Conservation (phyloP, 2,329 filamentous ascomycete genomes). For the Diplodia scrobiculata region DNA sequence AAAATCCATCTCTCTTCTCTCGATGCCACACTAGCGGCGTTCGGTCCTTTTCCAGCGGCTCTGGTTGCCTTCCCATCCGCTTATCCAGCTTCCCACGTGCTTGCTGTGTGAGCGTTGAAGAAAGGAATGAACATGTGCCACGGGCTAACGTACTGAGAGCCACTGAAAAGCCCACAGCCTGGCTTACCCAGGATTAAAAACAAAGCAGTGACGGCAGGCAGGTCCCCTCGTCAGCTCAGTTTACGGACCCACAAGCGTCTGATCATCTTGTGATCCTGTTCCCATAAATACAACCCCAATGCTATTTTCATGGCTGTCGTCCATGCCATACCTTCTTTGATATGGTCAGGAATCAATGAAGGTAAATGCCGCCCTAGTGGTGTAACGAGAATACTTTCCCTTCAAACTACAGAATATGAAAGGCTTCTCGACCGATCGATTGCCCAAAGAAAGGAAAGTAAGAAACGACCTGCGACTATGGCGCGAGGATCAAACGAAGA, state of each 20-base stretch:
- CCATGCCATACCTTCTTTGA: slow-evolving; percentile 4
- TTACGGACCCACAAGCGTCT: not conserved
- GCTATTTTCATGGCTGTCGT: not conserved
- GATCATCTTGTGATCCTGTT: not conserved
- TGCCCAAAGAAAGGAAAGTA: not conserved
- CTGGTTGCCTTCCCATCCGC: not conserved
- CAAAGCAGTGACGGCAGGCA: not conserved
- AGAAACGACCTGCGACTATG: not conserved
- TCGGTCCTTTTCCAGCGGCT: not conserved
- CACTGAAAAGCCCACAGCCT: not conserved
- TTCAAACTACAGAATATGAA: not conserved
- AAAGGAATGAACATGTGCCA: not conserved
- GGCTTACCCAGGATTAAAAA: not conserved
- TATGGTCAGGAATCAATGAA: not conserved
- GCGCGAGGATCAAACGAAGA: not conserved
- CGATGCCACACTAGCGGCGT: not conserved
- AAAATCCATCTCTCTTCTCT: not conserved
- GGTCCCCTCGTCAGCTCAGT: not conserved
- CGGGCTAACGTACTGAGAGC: not conserved
- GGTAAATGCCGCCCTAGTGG: slow-evolving; percentile 10
- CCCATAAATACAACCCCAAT: not conserved
- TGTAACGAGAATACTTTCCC: not conserved
- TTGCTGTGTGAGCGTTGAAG: not conserved
- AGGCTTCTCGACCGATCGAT: not conserved
- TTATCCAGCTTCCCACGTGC: not conserved